Evolutionary conservation across 1,284 basidiomycete genomes (phyloP).

Genomic region (Ceratobasidium sp.): DNA sequence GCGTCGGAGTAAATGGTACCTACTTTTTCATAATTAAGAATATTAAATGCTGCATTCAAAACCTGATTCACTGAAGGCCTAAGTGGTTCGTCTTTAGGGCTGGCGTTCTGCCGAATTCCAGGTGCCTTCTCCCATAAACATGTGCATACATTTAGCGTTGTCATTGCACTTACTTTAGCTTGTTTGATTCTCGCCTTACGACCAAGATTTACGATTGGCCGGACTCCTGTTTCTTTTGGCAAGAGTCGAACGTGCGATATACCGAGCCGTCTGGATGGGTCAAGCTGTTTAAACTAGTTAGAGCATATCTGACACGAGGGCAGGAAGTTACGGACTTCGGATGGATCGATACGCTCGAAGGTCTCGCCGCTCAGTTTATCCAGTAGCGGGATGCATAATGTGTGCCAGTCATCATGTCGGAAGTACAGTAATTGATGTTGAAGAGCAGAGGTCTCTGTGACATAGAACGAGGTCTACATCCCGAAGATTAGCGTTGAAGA

Average conservation of each 20-base stretch:
- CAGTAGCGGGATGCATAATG: conserved; percentile 83
- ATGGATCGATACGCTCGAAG: conserved; percentile 68
- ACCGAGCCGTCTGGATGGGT: conserved; percentile 23
- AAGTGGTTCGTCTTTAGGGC: conserved; percentile 27
- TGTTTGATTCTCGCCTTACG: conserved; percentile 61
- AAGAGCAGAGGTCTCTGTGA: conserved; percentile 91
- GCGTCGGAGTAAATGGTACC: neutral
- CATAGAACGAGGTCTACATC: conserved; percentile 88
- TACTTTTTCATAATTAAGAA: neutral
- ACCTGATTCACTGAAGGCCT: conserved; percentile 84
- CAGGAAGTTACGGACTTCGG: conserved; percentile 61
- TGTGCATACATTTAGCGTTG: neutral
- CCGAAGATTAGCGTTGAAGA: too few species aligned
- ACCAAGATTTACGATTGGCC: conserved; percentile 94
- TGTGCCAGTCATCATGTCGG: conserved; percentile 93
- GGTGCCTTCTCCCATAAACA: conserved; percentile 5
- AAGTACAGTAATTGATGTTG: conserved; percentile 93
- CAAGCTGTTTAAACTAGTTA: neutral
- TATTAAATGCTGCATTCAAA: conserved; percentile 82
- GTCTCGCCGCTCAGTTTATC: conserved; percentile 76
- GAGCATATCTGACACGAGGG: neutral
- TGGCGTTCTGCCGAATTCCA: neutral
- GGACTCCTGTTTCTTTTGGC: conserved; percentile 94
- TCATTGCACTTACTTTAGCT: conserved; percentile 26
- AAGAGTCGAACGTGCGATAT: conserved; percentile 87